Base-by-base conservation (phyloP, 202 grass and related monocot genomes). In the Bolboschoenoplectus hybrid region DNA sequence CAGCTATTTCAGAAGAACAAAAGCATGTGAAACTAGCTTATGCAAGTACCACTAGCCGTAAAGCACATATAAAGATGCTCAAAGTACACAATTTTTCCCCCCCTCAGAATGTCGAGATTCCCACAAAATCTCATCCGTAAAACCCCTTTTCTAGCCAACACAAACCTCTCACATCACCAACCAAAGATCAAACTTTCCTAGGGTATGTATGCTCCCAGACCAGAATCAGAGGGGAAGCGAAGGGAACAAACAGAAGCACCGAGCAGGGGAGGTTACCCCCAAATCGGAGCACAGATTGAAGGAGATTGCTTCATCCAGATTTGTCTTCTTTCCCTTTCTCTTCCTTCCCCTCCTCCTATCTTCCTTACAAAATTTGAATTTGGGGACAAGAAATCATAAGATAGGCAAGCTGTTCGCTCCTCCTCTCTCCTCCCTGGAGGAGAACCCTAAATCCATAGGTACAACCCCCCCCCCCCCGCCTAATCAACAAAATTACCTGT, bases 401-500 rank as follows among this genome's bases (percentile, higher is more conserved):
- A 9, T 32, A 8, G 20, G 34, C 2, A 66, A 66, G 2, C 34
- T 4, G 4, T 6, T n/a, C 67, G 1, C 13, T 39, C 67, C 67
- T 44, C 38, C 14, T 3, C 67, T 44, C 4, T 6, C 6, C 62
- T 66, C 32, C 63, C 35, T 20, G 9, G 19, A 32, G 11, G 5
- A 57, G 41, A 26, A 74, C 17, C 60, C 46, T 36, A 85, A 84
- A 87, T 92, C 38, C 4, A 67, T 40, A 81, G 35, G 3, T 26
- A 6, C 79, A 32, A 57, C 10, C 62, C 45, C 3, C 17, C 50
- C 26, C 26, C 26, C 26, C 26, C 26, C 26, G 26, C 26, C 26
- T 26, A 82, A 74, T 36, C 66, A 53, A 63, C 49, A 63, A 81
- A 43, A 89, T 89, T 64, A 98, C 95, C 95, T 95, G 89, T 72